Percentiles rank a stretch among this genome's conserved stretches.
Evolutionary conservation across 345 rosid species (phyloP).

Genomic region (Raphanus sativus): DNA sequence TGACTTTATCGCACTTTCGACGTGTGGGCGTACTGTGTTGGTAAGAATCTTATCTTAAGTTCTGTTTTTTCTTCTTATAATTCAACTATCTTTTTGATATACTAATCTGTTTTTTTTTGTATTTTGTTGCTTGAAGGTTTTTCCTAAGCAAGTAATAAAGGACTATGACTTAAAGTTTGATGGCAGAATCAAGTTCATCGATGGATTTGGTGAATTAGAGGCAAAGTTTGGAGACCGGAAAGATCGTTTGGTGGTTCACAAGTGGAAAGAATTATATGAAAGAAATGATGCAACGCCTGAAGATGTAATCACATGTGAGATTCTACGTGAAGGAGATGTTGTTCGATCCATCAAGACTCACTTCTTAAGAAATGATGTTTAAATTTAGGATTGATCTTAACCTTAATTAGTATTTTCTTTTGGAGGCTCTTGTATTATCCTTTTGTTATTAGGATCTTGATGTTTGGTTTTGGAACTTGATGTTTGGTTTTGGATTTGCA

Average conservation of each 20-base stretch:
- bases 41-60: background rate
- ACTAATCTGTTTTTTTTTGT: background rate
- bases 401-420: too few species aligned
- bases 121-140: background rate
- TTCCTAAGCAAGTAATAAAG: slow-evolving; percentile 6
- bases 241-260: slow-evolving; percentile 10
- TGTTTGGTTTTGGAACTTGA: background rate
- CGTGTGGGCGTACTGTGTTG: slow-evolving; percentile 5
- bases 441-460: background rate
- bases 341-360: slow-evolving; percentile 18
- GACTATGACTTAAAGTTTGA: slow-evolving; percentile 10
- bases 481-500: background rate
- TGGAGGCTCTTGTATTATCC: background rate
- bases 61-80: background rate
- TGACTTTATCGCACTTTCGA: slow-evolving; percentile 14
- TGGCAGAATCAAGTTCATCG: background rate
- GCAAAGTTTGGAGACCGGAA: background rate
- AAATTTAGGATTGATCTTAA: too few species aligned
- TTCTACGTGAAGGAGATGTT: background rate
- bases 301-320: slow-evolving; percentile 18
- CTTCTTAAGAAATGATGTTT: slow-evolving; percentile 10
- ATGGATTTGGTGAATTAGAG: background rate
- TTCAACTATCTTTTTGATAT: background rate
- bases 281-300: slow-evolving; percentile 5
- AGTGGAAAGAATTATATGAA: slow-evolving; percentile 12